Evolutionary conservation across 1,284 basidiomycete species (phyloP).

Genomic region (Thecaphora thlaspeos): DNA sequence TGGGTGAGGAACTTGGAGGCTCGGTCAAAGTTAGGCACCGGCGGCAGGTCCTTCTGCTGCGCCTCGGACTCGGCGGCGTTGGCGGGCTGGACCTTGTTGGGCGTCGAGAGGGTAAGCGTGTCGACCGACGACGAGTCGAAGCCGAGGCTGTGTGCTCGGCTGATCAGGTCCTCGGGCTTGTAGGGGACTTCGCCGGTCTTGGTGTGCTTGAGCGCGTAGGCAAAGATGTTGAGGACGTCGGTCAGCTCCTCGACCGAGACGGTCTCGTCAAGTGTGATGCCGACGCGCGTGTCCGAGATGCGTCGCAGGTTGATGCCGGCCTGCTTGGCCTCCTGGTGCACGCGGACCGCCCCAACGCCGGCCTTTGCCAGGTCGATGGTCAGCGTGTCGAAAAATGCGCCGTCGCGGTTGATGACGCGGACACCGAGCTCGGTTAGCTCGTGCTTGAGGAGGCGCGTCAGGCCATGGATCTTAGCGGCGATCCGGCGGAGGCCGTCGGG

Average conservation of each 20-base stretch:
- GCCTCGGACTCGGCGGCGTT: conserved; percentile 5
- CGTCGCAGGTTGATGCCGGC: conserved; percentile 80
- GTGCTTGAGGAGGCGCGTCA: conserved; percentile 75
- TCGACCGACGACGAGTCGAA: conserved; percentile 39
- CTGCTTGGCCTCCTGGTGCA: conserved; percentile 71
- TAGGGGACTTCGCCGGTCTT: conserved; percentile 51
- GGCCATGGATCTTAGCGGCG: conserved; percentile 84
- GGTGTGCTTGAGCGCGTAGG: conserved; percentile 59
- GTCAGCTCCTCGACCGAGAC: conserved; percentile 67
- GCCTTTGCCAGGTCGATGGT: conserved; percentile 75
- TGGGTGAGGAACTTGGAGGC: conserved; percentile 77
- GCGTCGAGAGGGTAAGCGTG: conserved; percentile 33
- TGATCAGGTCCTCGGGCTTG: conserved; percentile 42
- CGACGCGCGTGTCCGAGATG: conserved; percentile 75
- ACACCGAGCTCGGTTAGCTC: conserved; percentile 74
- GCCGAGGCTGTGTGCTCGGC: conserved; percentile 33
- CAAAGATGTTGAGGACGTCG: conserved; percentile 78
- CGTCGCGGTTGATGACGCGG: conserved; percentile 62
- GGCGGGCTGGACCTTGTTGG: conserved; percentile 14
- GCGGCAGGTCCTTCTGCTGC: conserved; percentile 22
- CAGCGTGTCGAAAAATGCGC: conserved; percentile 85
- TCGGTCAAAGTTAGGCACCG: conserved; percentile 64
- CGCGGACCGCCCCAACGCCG: conserved; percentile 65
- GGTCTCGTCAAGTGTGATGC: conserved; percentile 90
- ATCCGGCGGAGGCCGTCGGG: conserved; percentile 81